Base-by-base conservation (phyloP, 495 filamentous ascomycete genomes). In the Margaritispora aquatica region DNA sequence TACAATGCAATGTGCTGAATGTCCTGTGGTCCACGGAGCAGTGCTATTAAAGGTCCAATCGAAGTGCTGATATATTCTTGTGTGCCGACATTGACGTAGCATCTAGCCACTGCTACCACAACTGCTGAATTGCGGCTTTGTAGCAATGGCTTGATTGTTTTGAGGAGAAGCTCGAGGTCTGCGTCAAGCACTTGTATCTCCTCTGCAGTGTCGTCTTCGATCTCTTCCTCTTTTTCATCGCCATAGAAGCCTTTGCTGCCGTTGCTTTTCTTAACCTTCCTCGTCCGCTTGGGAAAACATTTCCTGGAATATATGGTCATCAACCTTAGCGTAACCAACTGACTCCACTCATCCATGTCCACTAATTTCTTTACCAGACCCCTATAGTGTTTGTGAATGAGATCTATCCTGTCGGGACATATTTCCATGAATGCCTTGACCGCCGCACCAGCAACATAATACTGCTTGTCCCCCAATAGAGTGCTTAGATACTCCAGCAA, bases 271-370 rank as follows among this genome's bases (percentile, higher is more conserved):
- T 71, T 76, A 0, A 74, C 69, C 22, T 73, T 80, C 61, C 79
- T 87, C 2, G 75, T 89, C 70, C 83, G 82, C 29, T 77, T 77
- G 3, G 94, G 94, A 66, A 98, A 98, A 74, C 90, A 97, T 73
- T 84, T 85, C 24, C 94, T 83, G 4, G 89, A 84, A 66, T 98
- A 98, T 24, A 84, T 69, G 4, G 85, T 87, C 81, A 97, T 83
- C 58, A 97, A 73, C 48, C 84, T 82, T 63, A 97, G 63, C 10
- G 88, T 88, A 0, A 88, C 86, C 1, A 97, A 71, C 71, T 98
- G 94, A 47, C 90, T 86, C 94, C 94, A 98, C 71, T 98, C 94
- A 72, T 98, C 94, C 94, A 98, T 98, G 67, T 97, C 94, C 26
- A 97, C 89, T 26, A 97, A 74, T 76, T 96, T 96, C 70, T 84